phyloP scores from a whole-genome alignment of 176 grass and related monocot species.

The Aechmea fasciata region DNA sequence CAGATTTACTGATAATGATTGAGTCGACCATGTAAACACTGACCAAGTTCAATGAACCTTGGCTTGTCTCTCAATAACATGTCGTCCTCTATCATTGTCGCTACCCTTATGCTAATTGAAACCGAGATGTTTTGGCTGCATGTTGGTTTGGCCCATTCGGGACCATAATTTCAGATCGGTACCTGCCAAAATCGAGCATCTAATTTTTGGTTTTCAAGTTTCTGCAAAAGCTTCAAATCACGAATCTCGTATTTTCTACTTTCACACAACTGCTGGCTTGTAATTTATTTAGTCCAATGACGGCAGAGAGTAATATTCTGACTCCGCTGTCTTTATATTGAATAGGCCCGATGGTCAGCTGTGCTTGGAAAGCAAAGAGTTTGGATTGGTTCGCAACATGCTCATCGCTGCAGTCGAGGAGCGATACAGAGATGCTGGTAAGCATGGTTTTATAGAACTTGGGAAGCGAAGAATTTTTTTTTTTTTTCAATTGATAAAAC shows the following conservation, averaged over 20 bases:
- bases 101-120: background rate
- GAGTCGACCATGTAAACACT: too few species aligned
- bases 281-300: background rate
- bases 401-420: slow-evolving; percentile 69
- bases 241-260: background rate
- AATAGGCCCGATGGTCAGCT: slow-evolving; percentile 74
- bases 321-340: background rate
- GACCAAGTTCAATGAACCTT: too few species aligned
- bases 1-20: too few species aligned
- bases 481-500: slow-evolving; percentile 1
- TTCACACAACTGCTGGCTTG: background rate
- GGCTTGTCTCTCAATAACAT: too few species aligned
- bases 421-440: slow-evolving; percentile 91
- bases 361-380: slow-evolving; percentile 62
- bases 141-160: background rate
- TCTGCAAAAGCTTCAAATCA: background rate
- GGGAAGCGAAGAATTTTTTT: background rate
- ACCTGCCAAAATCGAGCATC: background rate
- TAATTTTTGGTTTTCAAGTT: background rate
- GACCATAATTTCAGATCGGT: background rate
- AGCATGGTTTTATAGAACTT: too few species aligned
- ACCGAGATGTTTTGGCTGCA: background rate
- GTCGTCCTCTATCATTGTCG: background rate
- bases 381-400: slow-evolving; percentile 72
- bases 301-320: background rate